Evolutionary conservation across 805 yeast genomes (phyloP), one percentile per base, ranked within the genome.

Genomic region (Wickerhamiella kurtzmanii): DNA sequence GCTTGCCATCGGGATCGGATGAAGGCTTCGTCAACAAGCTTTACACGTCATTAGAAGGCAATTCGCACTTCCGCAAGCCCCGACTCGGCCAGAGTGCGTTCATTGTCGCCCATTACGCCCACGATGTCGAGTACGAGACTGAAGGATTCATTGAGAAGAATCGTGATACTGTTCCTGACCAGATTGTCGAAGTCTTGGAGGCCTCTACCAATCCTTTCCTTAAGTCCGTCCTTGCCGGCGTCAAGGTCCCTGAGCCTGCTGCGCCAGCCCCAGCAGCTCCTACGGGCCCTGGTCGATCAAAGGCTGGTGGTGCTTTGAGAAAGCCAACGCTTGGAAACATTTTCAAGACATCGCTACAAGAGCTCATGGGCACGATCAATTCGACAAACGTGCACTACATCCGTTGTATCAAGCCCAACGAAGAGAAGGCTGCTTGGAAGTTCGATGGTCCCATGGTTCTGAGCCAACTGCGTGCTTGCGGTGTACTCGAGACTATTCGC

Each of bases 141-240:
- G 96, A 85, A 51, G 97, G 97, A 1, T 89, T 89, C 62, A 84
- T 89, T 59, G 98, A 89, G 68, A 89, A 89, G 70, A 89, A 89
- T 62, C 79, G 97, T 69, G 98, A 89, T 64, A 86, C 97, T 5
- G 96, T 89, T 44, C 88, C 95, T 17, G 98, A 89, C 59, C 96
- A 95, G 21, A 94, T 87, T 59, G 67, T 89, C 51, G 96, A 86
- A 51, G 87, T 85, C 8, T 73, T 89, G 66, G 78, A 76, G 57
- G 74, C 74, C 15, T 67, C 95, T 0, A 69, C 74, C 16, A 87
- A 83, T 62, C 74, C 70, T 18, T 73, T 89, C 59, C 66, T 89
- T 57, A 64, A 66, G 47, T 76, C 75, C 19, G 76, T 89, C 32
- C 66, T 89, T 48, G 79, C 79, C 38, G 70, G 81, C 49, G 89